A percentile compares a stretch with the other conserved stretches of the same genome.
phyloP scores from a whole-genome alignment of 495 filamentous ascomycete species.

The Penicillium steckii region DNA sequence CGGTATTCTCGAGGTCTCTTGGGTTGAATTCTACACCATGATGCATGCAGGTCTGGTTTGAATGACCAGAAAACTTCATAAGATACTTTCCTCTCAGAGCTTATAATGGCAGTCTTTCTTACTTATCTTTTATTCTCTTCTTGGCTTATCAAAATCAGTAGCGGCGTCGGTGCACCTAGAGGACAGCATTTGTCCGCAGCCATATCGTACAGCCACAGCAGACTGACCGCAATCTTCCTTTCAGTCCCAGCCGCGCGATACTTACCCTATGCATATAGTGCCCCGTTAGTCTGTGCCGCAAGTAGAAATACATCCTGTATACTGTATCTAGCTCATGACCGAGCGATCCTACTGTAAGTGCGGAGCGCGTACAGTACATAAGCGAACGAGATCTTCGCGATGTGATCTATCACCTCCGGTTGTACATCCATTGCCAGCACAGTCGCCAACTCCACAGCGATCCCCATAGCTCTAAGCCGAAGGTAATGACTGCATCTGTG shows the following conservation, averaged over 20 bases:
- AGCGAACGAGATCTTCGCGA: neutral
- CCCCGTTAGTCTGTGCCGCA: neutral
- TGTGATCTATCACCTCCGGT: constrained; percentile 1
- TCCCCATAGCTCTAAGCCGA: neutral
- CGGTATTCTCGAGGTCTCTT: no score
- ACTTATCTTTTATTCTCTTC: no score
- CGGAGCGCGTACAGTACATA: neutral
- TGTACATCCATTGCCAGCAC: neutral
- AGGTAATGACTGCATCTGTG: no score
- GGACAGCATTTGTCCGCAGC: no score
- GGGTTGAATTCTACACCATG: no score
- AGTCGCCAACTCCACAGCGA: neutral
- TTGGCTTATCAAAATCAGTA: no score
- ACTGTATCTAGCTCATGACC: neutral
- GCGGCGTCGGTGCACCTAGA: no score
- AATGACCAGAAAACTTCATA: no score
- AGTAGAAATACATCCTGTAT: neutral
- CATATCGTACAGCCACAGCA: no score
- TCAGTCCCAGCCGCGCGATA: neutral
- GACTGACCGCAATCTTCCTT: neutral
- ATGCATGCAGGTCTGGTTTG: no score
- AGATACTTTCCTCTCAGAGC: no score
- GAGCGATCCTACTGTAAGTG: neutral
- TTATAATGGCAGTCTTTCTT: no score
- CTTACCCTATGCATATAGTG: neutral